Conservation (phyloP, 179 eudicot genomes). For the Amaranthus tricolor region DNA sequence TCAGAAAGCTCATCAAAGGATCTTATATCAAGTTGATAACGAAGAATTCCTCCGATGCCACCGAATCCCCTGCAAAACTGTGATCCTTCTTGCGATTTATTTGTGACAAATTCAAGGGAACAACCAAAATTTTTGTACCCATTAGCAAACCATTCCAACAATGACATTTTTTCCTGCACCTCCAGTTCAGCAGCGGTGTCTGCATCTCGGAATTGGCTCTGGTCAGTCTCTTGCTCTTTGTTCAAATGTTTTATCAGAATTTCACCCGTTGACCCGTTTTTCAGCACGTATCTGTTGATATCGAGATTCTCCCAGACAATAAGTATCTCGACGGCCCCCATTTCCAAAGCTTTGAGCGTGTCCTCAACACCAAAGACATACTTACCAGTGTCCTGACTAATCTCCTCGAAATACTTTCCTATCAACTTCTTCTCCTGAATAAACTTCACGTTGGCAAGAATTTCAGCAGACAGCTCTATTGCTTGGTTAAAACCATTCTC, state of each 20-base stretch:
- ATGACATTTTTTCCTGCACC: slow-evolving; percentile 31
- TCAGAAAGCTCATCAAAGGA: slow-evolving; percentile 35
- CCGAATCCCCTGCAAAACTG: slow-evolving; percentile 40
- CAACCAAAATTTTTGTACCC: slow-evolving; percentile 40
- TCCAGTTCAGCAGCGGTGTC: slow-evolving; percentile 28
- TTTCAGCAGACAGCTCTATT: slow-evolving; percentile 61
- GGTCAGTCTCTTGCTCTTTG: slow-evolving; percentile 39
- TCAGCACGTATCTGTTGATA: slow-evolving; percentile 28
- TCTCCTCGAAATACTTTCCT: slow-evolving; percentile 55
- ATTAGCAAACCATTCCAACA: slow-evolving; percentile 38
- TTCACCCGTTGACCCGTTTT: slow-evolving; percentile 28
- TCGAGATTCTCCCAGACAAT: slow-evolving; percentile 39
- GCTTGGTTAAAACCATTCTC: slow-evolving; percentile 75
- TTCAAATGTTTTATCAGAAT: slow-evolving; percentile 28
- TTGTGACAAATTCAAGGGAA: slow-evolving; percentile 34
- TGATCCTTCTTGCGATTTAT: slow-evolving; percentile 37
- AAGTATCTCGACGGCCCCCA: slow-evolving; percentile 58
- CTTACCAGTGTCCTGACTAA: slow-evolving; percentile 59
- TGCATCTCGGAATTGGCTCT: slow-evolving; percentile 34
- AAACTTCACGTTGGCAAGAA: slow-evolving; percentile 55
- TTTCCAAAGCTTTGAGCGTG: slow-evolving; percentile 51
- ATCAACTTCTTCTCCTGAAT: slow-evolving; percentile 54
- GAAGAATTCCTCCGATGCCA: slow-evolving; percentile 36
- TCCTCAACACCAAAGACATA: slow-evolving; percentile 57
- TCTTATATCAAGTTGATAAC: slow-evolving; percentile 38